These are phyloP conservation scores for Mrakia hoshinonis DNA, from an alignment of 768 basidiomycete species.

Conservation along the genomic window DNA sequence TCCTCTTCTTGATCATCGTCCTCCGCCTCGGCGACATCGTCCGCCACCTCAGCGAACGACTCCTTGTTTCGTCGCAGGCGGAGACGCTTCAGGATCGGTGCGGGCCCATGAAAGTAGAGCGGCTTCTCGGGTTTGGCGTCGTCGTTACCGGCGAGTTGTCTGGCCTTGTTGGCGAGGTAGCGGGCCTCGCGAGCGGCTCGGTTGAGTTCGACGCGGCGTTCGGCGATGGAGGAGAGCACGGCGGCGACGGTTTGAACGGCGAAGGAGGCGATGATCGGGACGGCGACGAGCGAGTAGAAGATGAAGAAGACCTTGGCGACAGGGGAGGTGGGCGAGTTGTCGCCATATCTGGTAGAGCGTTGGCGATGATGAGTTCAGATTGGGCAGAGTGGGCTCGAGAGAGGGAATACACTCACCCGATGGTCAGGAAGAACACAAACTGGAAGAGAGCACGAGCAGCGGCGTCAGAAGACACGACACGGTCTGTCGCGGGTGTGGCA, in stretches of 20 bases:
- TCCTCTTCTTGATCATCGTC: slow-evolving; percentile 18
- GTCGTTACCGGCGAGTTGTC: background rate
- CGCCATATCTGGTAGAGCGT: background rate
- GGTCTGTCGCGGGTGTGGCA: background rate
- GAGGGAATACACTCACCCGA: slow-evolving; percentile 4
- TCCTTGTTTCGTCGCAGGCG: no score
- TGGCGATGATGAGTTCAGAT: background rate
- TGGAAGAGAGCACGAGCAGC: background rate
- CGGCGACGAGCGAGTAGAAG: slow-evolving; percentile 39
- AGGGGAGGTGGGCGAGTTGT: slow-evolving; percentile 22
- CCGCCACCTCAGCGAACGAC: no score
- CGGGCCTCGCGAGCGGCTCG: background rate
- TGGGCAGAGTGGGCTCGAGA: background rate
- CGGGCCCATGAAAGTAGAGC: background rate
- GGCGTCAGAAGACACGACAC: background rate
- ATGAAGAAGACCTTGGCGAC: slow-evolving; percentile 40
- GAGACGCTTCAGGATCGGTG: no score
- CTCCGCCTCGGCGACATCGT: slow-evolving; percentile 19
- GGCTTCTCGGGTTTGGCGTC: no score
- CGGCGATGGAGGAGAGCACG: slow-evolving; percentile 22
- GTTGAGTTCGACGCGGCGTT: background rate
- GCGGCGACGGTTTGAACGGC: slow-evolving; percentile 36
- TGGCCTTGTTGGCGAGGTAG: background rate
- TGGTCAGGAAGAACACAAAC: slow-evolving; percentile 13
- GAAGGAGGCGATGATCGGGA: slow-evolving; percentile 41